Evolutionary conservation across 345 rosid genomes (phyloP), one percentile per base, ranked within the genome.

Genomic region (Cochlearia excelsa): DNA sequence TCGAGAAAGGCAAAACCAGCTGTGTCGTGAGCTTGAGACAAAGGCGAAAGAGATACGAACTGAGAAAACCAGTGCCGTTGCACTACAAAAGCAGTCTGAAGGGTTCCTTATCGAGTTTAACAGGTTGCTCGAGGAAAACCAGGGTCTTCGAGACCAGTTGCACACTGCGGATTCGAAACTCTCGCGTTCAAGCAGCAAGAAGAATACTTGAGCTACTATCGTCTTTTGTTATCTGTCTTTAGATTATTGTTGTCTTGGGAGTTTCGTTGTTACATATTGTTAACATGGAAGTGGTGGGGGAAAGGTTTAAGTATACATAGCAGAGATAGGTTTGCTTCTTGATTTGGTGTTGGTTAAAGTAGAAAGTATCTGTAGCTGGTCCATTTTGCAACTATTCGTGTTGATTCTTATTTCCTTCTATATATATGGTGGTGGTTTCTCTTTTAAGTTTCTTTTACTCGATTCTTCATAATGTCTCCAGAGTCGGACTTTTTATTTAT

Each of bases 81-180:
- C 99, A 67, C 77, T 89, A 59, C 79, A 81, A 62, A 93, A 87
- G 75, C 99, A 93, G 63, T 85, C 99, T 2, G 95, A 89, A 74
- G 99, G 99, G 7, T 88, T 93, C 78, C 86, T 86, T 68, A 81
- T 83, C 0, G 99, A 93, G 81, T 88, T 84, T 49, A 93, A 84
- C 62, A 86, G 99, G 35, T 70, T 93, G 65, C 86, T 81, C 2
- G 95, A 78, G 63, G 97, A 89, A 67, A 93, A 93, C 71, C 86
- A 85, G 75, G 80, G 68, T 30, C 75, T 89, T 31, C 69, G 88
- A 61, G 77, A 45, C 54, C 93, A 80, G 66, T 67, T 93, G 72
- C 87, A 86, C 42, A 74, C 81, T 41, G 58, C 80, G 78, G 99
- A 93, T 73, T 54, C 63, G 29, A 78, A 47, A 30, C 9, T 78